Evolutionary conservation across 352 stramenopile species (phyloP).

Genomic region (Pythium scleroteichum): DNA sequence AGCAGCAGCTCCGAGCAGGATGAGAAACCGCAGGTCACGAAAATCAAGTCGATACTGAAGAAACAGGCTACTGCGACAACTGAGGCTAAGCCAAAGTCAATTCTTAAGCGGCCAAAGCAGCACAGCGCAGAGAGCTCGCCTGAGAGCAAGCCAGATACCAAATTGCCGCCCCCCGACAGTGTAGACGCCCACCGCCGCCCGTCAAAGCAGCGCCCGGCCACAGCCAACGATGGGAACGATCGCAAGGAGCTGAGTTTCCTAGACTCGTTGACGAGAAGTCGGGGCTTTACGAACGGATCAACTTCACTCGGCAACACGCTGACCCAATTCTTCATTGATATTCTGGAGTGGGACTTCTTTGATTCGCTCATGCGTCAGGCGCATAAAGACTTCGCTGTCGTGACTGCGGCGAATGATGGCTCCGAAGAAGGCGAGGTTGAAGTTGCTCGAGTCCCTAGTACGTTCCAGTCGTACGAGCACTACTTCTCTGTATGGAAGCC

Average conservation of each 20-base stretch:
- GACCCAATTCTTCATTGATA: constrained; percentile 83
- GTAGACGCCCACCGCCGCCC: constrained; percentile 68
- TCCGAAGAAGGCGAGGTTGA: constrained; percentile 80
- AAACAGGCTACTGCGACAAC: neutral
- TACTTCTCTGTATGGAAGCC: constrained; percentile 91
- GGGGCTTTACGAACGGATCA: neutral
- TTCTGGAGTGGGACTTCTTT: constrained; percentile 82
- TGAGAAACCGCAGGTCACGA: constrained; percentile 14
- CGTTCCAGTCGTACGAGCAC: constrained; percentile 84
- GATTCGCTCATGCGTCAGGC: constrained; percentile 58
- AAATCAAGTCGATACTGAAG: constrained; percentile 13
- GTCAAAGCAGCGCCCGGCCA: constrained; percentile 45
- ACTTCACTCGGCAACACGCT: constrained; percentile 51
- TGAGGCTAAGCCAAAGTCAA: constrained; percentile 35
- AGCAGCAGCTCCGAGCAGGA: constrained; percentile 60
- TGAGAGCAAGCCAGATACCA: neutral
- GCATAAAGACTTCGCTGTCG: constrained; percentile 48
- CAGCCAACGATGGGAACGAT: neutral
- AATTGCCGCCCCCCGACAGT: constrained; percentile 28
- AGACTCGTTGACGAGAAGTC: constrained; percentile 9
- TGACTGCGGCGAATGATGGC: constrained; percentile 57
- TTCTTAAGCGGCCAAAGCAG: constrained; percentile 40
- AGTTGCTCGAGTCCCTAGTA: constrained; percentile 70
- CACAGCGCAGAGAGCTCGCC: constrained; percentile 14
- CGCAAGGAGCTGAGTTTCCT: neutral